These are phyloP conservation scores for Solanum commersonii DNA, from an alignment of 257 asterid species.

Conservation along the genomic window DNA sequence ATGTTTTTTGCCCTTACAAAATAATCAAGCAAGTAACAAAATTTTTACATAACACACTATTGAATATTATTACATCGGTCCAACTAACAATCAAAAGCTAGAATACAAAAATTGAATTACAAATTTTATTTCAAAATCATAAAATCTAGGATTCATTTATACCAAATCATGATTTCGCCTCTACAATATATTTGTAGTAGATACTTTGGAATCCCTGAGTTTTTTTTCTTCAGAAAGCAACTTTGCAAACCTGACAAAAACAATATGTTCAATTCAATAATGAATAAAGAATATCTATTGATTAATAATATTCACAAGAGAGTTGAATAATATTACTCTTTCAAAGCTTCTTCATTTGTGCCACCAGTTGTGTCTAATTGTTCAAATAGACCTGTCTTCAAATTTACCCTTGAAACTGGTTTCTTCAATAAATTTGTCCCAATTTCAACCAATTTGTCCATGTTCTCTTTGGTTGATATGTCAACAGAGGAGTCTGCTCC, in stretches of 20 bases:
- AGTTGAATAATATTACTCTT: background rate
- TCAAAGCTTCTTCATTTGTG: conserved; percentile 18
- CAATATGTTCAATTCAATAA: background rate
- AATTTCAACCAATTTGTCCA: conserved; percentile 18
- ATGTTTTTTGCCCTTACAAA: too few species aligned
- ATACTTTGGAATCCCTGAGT: background rate
- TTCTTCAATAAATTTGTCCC: conserved; percentile 27
- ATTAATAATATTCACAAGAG: background rate
- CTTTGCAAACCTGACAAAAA: conserved; percentile 16
- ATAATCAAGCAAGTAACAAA: too few species aligned
- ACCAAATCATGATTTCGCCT: background rate
- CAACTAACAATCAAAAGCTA: background rate
- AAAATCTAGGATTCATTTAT: background rate
- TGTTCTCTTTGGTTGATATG: conserved; percentile 26
- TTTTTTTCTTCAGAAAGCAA: conserved; percentile 27
- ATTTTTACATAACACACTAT: background rate
- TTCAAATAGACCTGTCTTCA: conserved; percentile 8
- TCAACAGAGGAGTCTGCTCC: conserved; percentile 31
- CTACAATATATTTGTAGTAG: background rate
- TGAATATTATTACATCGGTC: background rate
- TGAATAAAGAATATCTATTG: background rate
- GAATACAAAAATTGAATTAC: background rate
- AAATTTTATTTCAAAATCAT: background rate
- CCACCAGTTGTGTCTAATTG: background rate
- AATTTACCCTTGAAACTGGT: conserved; percentile 28